These are phyloP conservation scores for Sporothrix schenckii DNA, from an alignment of 2,329 filamentous ascomycete genomes.

Conservation along the genomic window DNA sequence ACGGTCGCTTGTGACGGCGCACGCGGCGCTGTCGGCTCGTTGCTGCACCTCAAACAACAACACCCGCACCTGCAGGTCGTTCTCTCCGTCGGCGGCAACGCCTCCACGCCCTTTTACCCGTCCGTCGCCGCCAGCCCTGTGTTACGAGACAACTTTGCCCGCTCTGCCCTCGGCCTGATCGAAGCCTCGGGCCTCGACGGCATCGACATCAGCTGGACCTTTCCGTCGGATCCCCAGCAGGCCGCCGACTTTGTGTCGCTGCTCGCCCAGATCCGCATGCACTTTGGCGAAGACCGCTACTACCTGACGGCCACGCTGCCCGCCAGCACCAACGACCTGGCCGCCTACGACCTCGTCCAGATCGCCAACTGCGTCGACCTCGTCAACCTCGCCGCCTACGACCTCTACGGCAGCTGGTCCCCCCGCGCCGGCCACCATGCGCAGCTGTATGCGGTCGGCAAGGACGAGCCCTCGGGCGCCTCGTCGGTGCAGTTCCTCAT, in stretches of 20 bases:
- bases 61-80: conserved; percentile 74
- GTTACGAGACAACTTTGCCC: conserved; percentile 69
- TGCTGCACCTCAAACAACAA: conserved; percentile 71
- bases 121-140: conserved; percentile 64
- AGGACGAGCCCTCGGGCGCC: conserved; percentile 67
- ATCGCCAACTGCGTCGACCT: conserved; percentile 70
- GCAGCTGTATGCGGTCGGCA: conserved; percentile 67
- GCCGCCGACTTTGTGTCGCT: conserved; percentile 71
- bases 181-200: conserved; percentile 72
- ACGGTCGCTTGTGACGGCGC: conserved; percentile 72
- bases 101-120: conserved; percentile 68
- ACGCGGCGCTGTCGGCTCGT: conserved; percentile 70
- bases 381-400: conserved; percentile 79
- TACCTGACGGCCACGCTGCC: conserved; percentile 73
- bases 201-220: conserved; percentile 83
- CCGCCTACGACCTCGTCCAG: conserved; percentile 67
- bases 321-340: conserved; percentile 65
- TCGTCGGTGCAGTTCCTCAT: conserved; percentile 68
- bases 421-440: conserved; percentile 71
- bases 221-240: conserved; percentile 67
- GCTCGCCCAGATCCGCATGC: conserved; percentile 65
- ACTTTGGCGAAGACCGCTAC: conserved; percentile 69
- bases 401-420: conserved; percentile 75
- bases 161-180: conserved; percentile 67
- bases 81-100: conserved; percentile 72